Evolutionary conservation across 2,329 filamentous ascomycete genomes (phyloP).

Genomic region (Aaosphaeria arxii): DNA sequence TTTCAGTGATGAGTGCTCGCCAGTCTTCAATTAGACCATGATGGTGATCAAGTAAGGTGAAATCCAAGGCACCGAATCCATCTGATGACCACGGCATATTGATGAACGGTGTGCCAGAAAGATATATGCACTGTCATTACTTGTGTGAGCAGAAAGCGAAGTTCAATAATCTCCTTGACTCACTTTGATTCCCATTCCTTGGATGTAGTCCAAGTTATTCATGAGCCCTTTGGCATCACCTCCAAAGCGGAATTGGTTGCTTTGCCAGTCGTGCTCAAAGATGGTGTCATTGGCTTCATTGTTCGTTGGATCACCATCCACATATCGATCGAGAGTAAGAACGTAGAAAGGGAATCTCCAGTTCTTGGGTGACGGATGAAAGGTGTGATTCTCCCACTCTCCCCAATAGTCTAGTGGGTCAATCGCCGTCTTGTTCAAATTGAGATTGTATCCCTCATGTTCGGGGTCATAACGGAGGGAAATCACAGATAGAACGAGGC

Average conservation of each 20-base stretch:
- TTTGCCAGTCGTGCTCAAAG: conserved; percentile 60
- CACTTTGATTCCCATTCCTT: conserved; percentile 63
- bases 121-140: conserved; percentile 52
- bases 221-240: conserved; percentile 58
- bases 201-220: conserved; percentile 62
- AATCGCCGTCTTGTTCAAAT: conserved; percentile 56
- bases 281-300: conserved; percentile 60
- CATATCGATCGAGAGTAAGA: conserved; percentile 61
- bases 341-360: conserved; percentile 68
- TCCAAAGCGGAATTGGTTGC: conserved; percentile 62
- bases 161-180: neutral
- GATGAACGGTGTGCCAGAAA: conserved; percentile 62
- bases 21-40: conserved; percentile 59
- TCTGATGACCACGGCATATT: conserved; percentile 64
- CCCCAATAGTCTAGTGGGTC: conserved; percentile 58
- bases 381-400: conserved; percentile 53
- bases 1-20: conserved; percentile 56
- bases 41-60: conserved; percentile 62
- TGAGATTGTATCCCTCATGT: conserved; percentile 58
- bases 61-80: conserved; percentile 58
- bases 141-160: conserved; percentile 5
- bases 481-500: conserved; percentile 10
- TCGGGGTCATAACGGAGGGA: conserved; percentile 46
- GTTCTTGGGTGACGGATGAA: conserved; percentile 55
- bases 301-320: conserved; percentile 60